These are phyloP conservation scores for Pseudocercospora cruenta DNA, from an alignment of 2,329 filamentous ascomycete species.

Conservation along the genomic window DNA sequence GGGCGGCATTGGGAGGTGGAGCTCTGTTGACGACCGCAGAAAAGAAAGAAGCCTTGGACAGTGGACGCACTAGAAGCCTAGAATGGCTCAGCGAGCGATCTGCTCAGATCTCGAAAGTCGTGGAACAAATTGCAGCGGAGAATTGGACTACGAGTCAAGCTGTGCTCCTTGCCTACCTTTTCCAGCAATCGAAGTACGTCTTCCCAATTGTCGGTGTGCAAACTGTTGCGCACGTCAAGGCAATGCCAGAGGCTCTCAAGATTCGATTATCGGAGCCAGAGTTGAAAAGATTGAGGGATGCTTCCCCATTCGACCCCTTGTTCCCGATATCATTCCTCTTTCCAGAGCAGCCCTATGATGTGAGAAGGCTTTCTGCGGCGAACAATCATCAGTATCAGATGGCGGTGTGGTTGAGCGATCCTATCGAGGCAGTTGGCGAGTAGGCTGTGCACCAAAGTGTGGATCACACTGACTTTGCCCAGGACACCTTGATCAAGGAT, in stretches of 20 bases:
- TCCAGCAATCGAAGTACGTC: constrained; percentile 67
- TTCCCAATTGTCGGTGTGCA: constrained; percentile 73
- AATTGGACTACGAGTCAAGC: constrained; percentile 47
- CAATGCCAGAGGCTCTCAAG: constrained; percentile 68
- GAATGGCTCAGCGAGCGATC: not conserved
- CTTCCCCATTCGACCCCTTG: constrained; percentile 64
- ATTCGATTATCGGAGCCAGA: constrained; percentile 64
- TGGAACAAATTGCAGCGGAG: constrained; percentile 62
- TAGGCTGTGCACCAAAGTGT: not conserved
- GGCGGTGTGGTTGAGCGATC: constrained; percentile 26
- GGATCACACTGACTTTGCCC: not conserved
- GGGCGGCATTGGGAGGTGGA: constrained; percentile 51
- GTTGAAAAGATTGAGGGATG: constrained; percentile 66
- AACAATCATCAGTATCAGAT: constrained; percentile 9
- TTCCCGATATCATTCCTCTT: constrained; percentile 66
- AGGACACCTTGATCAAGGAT: not conserved
- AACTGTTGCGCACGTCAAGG: constrained; percentile 68
- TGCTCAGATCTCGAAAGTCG: constrained; percentile 53
- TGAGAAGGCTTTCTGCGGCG: not conserved
- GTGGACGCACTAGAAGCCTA: not conserved
- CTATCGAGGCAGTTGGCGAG: not conserved
- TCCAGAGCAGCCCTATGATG: constrained; percentile 5
- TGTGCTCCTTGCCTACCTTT: constrained; percentile 67
- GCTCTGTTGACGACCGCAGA: not conserved
- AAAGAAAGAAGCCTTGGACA: not conserved